A percentile compares a stretch with the other conserved stretches of the same genome.
phyloP scores from a whole-genome alignment of 163 green algal species.

The Chlorella variabilis region DNA sequence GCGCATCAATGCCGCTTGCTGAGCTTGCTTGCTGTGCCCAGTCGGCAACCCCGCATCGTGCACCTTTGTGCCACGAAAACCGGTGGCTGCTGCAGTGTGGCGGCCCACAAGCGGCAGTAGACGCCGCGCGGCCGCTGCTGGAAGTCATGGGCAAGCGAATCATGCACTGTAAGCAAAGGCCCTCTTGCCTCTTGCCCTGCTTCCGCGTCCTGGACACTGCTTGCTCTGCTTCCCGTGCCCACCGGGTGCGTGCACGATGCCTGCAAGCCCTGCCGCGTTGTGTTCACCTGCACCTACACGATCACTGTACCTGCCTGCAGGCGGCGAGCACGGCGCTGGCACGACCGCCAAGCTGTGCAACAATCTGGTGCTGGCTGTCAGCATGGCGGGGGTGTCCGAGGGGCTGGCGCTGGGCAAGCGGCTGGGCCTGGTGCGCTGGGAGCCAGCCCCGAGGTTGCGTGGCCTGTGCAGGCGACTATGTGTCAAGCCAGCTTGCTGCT shows the following conservation, averaged over 20 bases:
- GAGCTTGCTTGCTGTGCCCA: no score
- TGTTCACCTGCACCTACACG: no score
- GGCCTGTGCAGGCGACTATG: neutral
- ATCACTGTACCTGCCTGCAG: no score
- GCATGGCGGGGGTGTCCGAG: conserved; percentile 73
- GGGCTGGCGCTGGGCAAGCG: conserved; percentile 60
- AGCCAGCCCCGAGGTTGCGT: no score
- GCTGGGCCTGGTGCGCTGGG: conserved; percentile 66
- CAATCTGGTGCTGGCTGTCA: conserved; percentile 68
- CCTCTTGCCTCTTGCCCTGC: neutral
- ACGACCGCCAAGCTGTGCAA: conserved; percentile 76
- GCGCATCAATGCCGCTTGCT: no score
- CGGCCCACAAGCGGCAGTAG: conserved; percentile 40
- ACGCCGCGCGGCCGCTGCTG: conserved; percentile 54
- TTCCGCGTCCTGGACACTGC: neutral
- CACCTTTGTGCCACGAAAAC: no score
- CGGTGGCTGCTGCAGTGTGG: conserved; percentile 45
- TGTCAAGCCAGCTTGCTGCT: no score
- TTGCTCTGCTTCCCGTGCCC: no score
- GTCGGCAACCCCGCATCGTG: no score
- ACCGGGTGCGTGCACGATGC: no score
- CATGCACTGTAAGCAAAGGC: conserved; percentile 51
- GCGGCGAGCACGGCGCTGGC: neutral
- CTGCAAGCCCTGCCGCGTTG: no score
- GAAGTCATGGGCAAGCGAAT: conserved; percentile 63